Base-by-base conservation (phyloP, 2,329 filamentous ascomycete genomes). In the Penicillium sp. region DNA sequence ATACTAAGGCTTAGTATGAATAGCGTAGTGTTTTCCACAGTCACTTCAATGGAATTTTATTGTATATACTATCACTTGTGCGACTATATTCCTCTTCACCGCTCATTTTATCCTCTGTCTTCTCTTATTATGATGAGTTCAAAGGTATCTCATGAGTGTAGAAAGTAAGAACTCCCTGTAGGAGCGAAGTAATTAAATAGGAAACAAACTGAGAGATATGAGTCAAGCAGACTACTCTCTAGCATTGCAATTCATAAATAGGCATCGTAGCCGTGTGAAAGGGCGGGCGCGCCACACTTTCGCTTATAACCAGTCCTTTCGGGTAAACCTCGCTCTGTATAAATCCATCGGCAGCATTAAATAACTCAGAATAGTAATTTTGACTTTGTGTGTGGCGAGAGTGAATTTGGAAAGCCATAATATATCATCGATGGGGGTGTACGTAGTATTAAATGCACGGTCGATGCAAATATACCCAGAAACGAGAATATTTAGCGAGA, bases 1-100 rank as follows among this genome's bases (percentile, higher is more conserved):
- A 50, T n/a, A 12, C 55, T 10, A 45, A 50, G 33, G 41, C 46
- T 36, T 50, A 59, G 50, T 26, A 41, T n/a, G 22, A 41, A 36
- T 42, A 16, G 10, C 6, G 16, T 5, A 25, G 8, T 26, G 22
- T 17, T 19, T 43, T 26, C 11, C 19, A 25, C 9, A 30, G 5
- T 33, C 14, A 16, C 8, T 33, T 14, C 28, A 17, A 36, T 35
- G 37, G 10, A 43, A 40, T 31, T 10, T 19, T 17, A 7, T 26
- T 33, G 37, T 42, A 50, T 8, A 22, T 25, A n/a, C 43, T 33
- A 33, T n/a, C 12, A 16, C n/a, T 33, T 4, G 8, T 45, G 12
- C 25, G 2, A 16, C 31, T 35, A 16, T 35, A 35, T 35, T 8
- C 31, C 10, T 22, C 36, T 22, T 38, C 36, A 12, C 5, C 5